Conservation (phyloP, 2,329 filamentous ascomycete species). For the Cryphonectria parasitica region DNA sequence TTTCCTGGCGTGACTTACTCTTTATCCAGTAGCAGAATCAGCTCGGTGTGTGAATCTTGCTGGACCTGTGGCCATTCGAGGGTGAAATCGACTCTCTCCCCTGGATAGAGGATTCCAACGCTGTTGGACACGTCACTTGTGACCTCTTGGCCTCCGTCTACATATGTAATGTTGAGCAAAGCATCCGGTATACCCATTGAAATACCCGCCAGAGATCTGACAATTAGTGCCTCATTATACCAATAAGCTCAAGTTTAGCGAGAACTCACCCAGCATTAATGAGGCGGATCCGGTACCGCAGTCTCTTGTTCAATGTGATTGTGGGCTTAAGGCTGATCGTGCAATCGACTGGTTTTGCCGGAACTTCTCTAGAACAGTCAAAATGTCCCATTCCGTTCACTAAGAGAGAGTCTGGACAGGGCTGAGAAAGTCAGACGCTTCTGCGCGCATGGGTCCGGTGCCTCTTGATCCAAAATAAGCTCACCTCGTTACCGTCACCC, state of each 20-base stretch:
- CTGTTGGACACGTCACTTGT: slow-evolving; percentile 19
- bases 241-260: neutral
- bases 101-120: slow-evolving; percentile 33
- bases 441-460: neutral
- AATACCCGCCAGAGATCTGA: slow-evolving; percentile 32
- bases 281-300: slow-evolving; percentile 32
- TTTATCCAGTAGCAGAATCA: slow-evolving; percentile 32
- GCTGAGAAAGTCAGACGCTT: slow-evolving; percentile 36
- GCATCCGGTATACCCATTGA: slow-evolving; percentile 31
- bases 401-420: slow-evolving; percentile 51
- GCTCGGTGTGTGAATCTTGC: slow-evolving; percentile 6
- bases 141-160: slow-evolving; percentile 34
- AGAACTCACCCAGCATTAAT: slow-evolving; percentile 33
- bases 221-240: neutral
- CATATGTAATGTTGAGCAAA: slow-evolving; percentile 27
- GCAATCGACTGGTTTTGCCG: slow-evolving; percentile 50
- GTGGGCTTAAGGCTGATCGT: slow-evolving; percentile 31
- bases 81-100: slow-evolving; percentile 32
- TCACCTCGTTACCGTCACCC: slow-evolving; percentile 15
- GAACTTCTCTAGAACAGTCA: slow-evolving; percentile 49
- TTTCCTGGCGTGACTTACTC: slow-evolving; percentile 28
- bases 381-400: slow-evolving; percentile 52
- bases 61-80: slow-evolving; percentile 29
- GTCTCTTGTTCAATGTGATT: slow-evolving; percentile 30
- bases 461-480: neutral